Evolutionary conservation across 176 grass and related monocot species (phyloP).

Genomic region (Triticum dicoccoides): DNA sequence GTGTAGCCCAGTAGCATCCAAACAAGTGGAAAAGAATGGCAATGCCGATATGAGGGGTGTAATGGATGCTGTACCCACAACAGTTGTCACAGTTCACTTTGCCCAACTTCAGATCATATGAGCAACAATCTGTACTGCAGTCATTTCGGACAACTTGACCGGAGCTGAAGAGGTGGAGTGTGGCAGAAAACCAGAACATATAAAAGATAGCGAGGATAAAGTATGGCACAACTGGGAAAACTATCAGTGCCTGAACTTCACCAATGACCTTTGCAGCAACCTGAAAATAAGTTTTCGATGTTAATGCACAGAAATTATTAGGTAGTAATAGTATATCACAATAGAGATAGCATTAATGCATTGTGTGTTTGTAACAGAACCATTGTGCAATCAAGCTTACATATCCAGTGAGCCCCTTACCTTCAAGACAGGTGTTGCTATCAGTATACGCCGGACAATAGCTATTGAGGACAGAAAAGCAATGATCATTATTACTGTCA

Average conservation of each 20-base stretch:
- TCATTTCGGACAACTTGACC: slow-evolving; percentile 86
- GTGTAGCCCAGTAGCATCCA: slow-evolving; percentile 93
- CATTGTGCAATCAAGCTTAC: not conserved
- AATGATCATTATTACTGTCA: slow-evolving; percentile 92
- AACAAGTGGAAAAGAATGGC: slow-evolving; percentile 95
- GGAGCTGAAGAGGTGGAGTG: slow-evolving; percentile 91
- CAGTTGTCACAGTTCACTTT: slow-evolving; percentile 94
- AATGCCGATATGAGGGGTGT: slow-evolving; percentile 88
- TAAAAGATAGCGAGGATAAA: slow-evolving; percentile 80
- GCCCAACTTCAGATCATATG: slow-evolving; percentile 78
- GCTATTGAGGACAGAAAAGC: slow-evolving; percentile 87
- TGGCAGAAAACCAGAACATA: slow-evolving; percentile 98
- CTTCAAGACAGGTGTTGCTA: slow-evolving; percentile 89
- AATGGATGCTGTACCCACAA: slow-evolving; percentile 90
- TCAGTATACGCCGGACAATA: slow-evolving; percentile 80
- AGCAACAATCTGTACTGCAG: slow-evolving; percentile 88
- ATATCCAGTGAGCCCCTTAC: slow-evolving; percentile 35
- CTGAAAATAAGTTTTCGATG: slow-evolving; percentile 31
- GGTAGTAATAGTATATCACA: not conserved
- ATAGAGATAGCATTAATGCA: not conserved
- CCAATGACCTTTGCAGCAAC: slow-evolving; percentile 98
- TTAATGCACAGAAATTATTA: not conserved
- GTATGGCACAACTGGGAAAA: slow-evolving; percentile 88
- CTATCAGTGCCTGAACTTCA: slow-evolving; percentile 94
- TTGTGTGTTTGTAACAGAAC: not conserved